These are phyloP conservation scores for Rhodotorula toruloides DNA, from an alignment of 768 basidiomycete species.

Conservation along the genomic window DNA sequence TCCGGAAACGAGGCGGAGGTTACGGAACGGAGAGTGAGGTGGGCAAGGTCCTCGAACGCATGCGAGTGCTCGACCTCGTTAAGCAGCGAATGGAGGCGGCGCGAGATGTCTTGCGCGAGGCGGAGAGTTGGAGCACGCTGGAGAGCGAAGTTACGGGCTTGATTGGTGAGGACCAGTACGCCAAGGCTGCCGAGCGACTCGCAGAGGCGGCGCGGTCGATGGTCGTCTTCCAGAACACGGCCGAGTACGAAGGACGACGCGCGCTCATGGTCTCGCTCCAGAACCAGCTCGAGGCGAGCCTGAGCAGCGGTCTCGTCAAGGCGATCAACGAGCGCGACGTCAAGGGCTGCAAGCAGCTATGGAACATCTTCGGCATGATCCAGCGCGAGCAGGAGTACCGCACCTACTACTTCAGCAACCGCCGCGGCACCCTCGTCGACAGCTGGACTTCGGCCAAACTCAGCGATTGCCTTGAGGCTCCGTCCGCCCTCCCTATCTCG, in stretches of 20 bases:
- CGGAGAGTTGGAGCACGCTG: constrained; percentile 92
- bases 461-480: constrained; percentile 39
- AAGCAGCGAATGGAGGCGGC: constrained; percentile 83
- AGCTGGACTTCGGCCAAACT: constrained; percentile 64
- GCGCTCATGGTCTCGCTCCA: constrained; percentile 84
- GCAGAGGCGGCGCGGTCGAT: constrained; percentile 83
- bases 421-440: constrained; percentile 60
- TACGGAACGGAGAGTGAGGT: constrained; percentile 53
- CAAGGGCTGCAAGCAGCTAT: constrained; percentile 68
- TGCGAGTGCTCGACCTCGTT: constrained; percentile 75
- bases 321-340: constrained; percentile 77
- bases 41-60: constrained; percentile 62
- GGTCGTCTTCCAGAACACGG: constrained; percentile 85
- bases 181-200: constrained; percentile 84
- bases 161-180: constrained; percentile 70
- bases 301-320: constrained; percentile 82
- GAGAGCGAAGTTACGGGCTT: constrained; percentile 85
- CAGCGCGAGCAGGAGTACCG: constrained; percentile 88
- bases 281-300: constrained; percentile 87
- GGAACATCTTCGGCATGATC: constrained; percentile 80
- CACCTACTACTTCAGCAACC: constrained; percentile 86
- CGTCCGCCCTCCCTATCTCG: constrained; percentile 25
- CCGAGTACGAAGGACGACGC: constrained; percentile 80
- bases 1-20: constrained; percentile 52
- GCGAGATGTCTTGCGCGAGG: constrained; percentile 82